Base-by-base conservation (phyloP, 768 basidiomycete genomes). In the Phylloporus scabripes region DNA sequence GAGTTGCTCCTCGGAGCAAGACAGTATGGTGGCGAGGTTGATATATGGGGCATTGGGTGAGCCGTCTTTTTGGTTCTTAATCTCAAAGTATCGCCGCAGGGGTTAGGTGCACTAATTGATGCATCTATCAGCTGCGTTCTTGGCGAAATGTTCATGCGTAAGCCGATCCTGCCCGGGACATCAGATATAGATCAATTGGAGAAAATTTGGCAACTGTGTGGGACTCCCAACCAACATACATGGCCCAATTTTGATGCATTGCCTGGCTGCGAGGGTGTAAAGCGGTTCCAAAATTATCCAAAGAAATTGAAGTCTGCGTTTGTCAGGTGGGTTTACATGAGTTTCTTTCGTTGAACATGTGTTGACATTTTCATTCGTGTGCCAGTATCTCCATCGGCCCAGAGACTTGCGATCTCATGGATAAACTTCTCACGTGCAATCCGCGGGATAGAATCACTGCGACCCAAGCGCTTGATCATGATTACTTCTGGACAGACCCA, bases 11-110 rank as follows among this genome's bases (percentile, higher is more conserved):
- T 99, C 12, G 93, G 94, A 34, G 87, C 90, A 14, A 76, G 84
- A 40, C 81, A 88, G 52, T 98, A 99, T 57, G 92, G 92, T 8
- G 88, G 90, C 0, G 91, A 92, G 57, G 86, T 99, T 37, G 96
- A 99, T 67, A 85, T 99, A 60, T 99, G 96, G 96, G 92, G 95
- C 7, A 83, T 98, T 46, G 96, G 95, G 83, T 94, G 63, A 58
- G 82, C 73, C 23, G 20, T 34, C 36, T 46, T 42, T 36, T 8
- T 33, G 31, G 28, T 29, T 29, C 28, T 31, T 7, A 12, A 8
- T 33, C 28, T 37, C 14, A 46, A 28, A 39, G 23, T 15, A 7
- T 41, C 36, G 24, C 33, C 33, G n/a, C 8, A 9, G 12, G 8
- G 43, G 31, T 29, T 21, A 26, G 38, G 9, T 29, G 38, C 23